phyloP scores from a whole-genome alignment of 1,284 basidiomycete genomes.

The Cutaneotrichosporon sp. region DNA sequence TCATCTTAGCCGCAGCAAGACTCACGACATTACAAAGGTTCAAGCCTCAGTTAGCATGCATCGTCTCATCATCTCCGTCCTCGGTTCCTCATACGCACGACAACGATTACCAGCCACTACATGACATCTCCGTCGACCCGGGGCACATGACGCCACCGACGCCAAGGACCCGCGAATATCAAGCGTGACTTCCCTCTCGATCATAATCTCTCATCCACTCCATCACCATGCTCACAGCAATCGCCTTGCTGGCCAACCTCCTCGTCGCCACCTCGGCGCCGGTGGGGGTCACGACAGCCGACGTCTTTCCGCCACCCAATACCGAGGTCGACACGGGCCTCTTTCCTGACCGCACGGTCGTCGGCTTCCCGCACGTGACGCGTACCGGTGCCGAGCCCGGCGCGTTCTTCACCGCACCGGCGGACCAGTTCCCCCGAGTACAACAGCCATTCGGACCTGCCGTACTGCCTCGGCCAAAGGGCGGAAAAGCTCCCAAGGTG shows the following conservation, averaged over 20 bases:
- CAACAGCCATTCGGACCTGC: slow-evolving; percentile 54
- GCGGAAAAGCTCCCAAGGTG: slow-evolving; percentile 13
- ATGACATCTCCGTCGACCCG: background rate
- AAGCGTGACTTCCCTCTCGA: background rate
- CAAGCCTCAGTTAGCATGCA: background rate
- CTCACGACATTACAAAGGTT: background rate
- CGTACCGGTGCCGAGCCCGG: slow-evolving; percentile 59
- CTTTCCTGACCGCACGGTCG: slow-evolving; percentile 56
- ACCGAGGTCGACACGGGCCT: slow-evolving; percentile 37
- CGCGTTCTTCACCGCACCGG: slow-evolving; percentile 57
- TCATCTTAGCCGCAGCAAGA: too few relatives aligned
- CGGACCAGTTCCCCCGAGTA: slow-evolving; percentile 51
- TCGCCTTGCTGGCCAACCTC: background rate
- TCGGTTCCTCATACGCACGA: background rate
- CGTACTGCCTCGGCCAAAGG: slow-evolving; percentile 49
- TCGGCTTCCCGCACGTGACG: slow-evolving; percentile 58
- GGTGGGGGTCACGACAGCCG: slow-evolving; percentile 35
- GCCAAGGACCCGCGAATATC: background rate
- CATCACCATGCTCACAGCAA: background rate
- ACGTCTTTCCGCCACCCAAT: slow-evolving; percentile 38
- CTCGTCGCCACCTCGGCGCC: background rate
- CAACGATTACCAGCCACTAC: background rate
- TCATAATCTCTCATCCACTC: background rate
- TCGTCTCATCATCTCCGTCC: background rate
- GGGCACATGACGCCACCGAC: background rate